Percentiles rank a stretch among this genome's conserved stretches.
Evolutionary conservation across 768 basidiomycete species (phyloP).

Genomic region (Suillus clintonianus): DNA sequence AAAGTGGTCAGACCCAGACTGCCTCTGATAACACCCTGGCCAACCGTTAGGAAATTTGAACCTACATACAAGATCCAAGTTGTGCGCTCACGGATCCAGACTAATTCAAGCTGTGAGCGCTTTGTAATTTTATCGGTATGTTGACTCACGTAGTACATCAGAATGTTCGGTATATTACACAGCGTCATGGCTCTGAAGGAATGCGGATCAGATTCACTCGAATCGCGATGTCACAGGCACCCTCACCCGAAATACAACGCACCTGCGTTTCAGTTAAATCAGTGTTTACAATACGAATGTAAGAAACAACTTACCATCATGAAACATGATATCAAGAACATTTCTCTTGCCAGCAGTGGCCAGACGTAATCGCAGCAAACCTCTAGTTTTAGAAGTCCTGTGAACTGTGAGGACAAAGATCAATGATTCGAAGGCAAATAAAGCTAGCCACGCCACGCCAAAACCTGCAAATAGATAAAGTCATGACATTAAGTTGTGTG

Average conservation of each 20-base stretch:
- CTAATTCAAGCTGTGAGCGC: not conserved
- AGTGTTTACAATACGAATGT: not conserved
- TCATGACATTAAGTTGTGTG: not conserved
- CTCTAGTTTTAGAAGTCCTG: constrained; percentile 43
- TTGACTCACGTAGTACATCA: constrained; percentile 38
- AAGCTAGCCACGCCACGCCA: constrained; percentile 49
- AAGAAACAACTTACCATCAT: constrained; percentile 47
- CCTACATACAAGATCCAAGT: not conserved
- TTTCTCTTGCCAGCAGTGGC: constrained; percentile 29
- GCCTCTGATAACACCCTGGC: constrained; percentile 34
- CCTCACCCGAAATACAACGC: constrained; percentile 58
- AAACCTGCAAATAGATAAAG: constrained; percentile 17
- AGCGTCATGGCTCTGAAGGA: constrained; percentile 46
- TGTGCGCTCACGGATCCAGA: not conserved
- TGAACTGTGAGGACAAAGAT: constrained; percentile 48
- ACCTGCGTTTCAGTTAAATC: constrained; percentile 33
- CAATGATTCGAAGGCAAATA: constrained; percentile 50
- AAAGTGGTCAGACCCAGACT: constrained; percentile 45
- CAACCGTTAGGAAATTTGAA: not conserved
- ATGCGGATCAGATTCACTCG: not conserved
- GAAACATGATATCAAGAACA: constrained; percentile 43
- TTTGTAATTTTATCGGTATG: not conserved
- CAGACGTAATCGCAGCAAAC: constrained; percentile 16
- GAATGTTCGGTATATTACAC: constrained; percentile 50
- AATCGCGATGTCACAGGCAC: constrained; percentile 15